Evolutionary conservation across 2,329 filamentous ascomycete genomes (phyloP), one percentile per base, ranked within the genome.

Genomic region (Cladophialophora immunda): DNA sequence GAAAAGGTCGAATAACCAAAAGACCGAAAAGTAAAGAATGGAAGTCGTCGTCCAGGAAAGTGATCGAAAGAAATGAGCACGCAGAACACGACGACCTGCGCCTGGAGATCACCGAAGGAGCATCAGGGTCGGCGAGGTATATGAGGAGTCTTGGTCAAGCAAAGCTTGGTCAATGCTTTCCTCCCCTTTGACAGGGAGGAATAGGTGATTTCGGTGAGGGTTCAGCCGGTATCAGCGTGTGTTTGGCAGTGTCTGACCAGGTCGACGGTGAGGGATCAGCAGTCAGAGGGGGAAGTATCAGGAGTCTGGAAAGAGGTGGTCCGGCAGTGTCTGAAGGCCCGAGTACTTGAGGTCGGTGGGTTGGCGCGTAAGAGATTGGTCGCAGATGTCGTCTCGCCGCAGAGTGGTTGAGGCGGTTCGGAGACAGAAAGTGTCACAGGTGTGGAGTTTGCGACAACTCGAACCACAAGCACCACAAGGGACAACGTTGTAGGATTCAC

Each of bases 351-450:
- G 62, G 62, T 52, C 59, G 53, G 55, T 62, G 63, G 59, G 55
- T 60, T 69, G 67, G 69, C 65, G 69, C 69, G 69, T 71, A 69
- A 61, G 64, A 71, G 69, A 66, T 62, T 67, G 63, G 69, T 71
- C 54, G 59, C 69, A 68, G 59, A 36, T 68, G 67, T 62, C 32
- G 69, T 66, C 56, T 66, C 36, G 69, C 60, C 34, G 30, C 47
- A 57, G 58, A 67, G 67, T 68, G 67, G 64, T 65, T 68, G 69
- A 58, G 36, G 67, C 55, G 58, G 47, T 67, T 71, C 61, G 56
- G 67, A 70, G 68, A 70, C 68, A 67, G 57, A 22, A 66, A 67
- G 66, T 70, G 68, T 70, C 52, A 67, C 66, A 70, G 64, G 36
- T 67, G 66, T 68, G 65, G 68, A 64, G 62, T 53, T 15, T 61